Conservation (phyloP, 768 basidiomycete genomes). For the Cubamyces sp. region DNA sequence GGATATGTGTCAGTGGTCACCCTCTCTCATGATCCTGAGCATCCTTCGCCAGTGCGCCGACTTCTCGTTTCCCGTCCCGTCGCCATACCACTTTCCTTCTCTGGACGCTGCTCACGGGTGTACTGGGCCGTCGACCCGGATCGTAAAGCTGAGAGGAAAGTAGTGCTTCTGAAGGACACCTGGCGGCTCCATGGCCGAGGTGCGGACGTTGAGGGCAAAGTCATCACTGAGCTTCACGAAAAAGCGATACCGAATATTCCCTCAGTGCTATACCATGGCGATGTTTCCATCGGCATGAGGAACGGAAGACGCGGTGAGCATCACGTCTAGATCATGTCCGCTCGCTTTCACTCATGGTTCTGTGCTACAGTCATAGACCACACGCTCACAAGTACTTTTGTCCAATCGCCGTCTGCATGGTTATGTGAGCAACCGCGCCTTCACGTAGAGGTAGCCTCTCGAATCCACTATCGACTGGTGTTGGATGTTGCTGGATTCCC, state of each 20-base stretch:
- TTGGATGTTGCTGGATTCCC: conserved; percentile 2
- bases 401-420: not conserved
- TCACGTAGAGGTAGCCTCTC: not conserved
- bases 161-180: conserved; percentile 21
- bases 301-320: too few species aligned
- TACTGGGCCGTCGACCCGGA: conserved; percentile 12
- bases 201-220: not conserved
- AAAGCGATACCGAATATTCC: conserved; percentile 4
- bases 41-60: not conserved
- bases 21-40: not conserved
- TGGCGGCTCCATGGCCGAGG: conserved; percentile 1
- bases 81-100: not conserved
- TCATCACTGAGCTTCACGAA: not conserved
- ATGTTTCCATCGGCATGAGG: not conserved
- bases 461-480: conserved; percentile 12
- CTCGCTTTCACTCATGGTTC: not conserved
- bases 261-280: not conserved
- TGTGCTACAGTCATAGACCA: too few species aligned
- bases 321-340: too few species aligned
- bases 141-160: not conserved
- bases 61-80: conserved; percentile 11
- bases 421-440: not conserved
- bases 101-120: conserved; percentile 2
- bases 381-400: not conserved
- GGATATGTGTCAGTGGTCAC: not conserved